Conservation (phyloP, 192 early-diverging fungal genomes). For the Coemansia sp. region DNA sequence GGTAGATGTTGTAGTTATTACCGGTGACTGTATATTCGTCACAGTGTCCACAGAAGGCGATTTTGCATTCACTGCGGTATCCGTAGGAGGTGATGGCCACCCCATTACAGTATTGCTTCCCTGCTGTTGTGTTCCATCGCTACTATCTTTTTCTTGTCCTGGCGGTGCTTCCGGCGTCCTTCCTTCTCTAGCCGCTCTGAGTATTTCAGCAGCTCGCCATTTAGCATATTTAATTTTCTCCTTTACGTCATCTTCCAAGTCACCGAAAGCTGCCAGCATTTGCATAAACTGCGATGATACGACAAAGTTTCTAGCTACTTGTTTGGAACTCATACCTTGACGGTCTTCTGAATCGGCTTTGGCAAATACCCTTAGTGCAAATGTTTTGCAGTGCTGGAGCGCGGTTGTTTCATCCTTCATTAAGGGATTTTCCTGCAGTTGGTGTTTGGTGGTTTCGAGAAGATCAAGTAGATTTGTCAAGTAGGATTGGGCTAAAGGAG, state of each 20-base stretch:
- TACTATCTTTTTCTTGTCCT: neutral
- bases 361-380: constrained; percentile 86
- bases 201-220: constrained; percentile 93
- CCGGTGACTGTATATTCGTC: no score
- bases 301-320: constrained; percentile 88
- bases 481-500: constrained; percentile 62
- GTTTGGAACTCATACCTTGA: constrained; percentile 72
- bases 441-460: constrained; percentile 80
- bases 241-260: constrained; percentile 63
- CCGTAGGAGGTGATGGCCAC: no score
- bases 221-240: constrained; percentile 96
- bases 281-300: constrained; percentile 91
- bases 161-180: constrained; percentile 64
- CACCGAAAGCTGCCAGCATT: constrained; percentile 80
- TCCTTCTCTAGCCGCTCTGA: constrained; percentile 88
- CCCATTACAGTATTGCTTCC: no score
- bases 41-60: no score
- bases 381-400: constrained; percentile 81
- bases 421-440: constrained; percentile 63
- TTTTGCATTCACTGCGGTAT: no score
- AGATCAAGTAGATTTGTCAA: constrained; percentile 71
- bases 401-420: constrained; percentile 78
- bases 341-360: constrained; percentile 94
- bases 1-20: no score
- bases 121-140: constrained; percentile 31